Conservation (phyloP, 2,329 filamentous ascomycete species). For the Gaeumannomyces sp. region DNA sequence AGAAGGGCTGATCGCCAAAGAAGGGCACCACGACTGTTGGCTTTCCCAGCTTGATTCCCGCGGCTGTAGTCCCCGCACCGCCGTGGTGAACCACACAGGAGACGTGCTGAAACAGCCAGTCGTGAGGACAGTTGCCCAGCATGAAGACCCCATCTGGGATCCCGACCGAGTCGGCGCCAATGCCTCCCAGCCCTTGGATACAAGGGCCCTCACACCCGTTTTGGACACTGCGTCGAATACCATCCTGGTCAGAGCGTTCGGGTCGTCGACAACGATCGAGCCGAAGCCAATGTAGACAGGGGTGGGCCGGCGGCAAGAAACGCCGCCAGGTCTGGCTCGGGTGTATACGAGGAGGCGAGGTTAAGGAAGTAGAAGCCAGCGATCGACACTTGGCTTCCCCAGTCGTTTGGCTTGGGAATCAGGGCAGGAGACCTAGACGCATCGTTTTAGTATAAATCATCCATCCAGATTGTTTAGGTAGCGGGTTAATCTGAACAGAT, state of each 20-base stretch:
- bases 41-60: conserved; percentile 72
- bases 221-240: conserved; percentile 66
- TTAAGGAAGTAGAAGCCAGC: conserved; percentile 74
- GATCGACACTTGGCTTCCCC: conserved; percentile 64
- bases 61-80: conserved; percentile 80
- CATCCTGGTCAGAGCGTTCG: conserved; percentile 60
- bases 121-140: conserved; percentile 79
- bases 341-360: conserved; percentile 58
- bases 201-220: conserved; percentile 67
- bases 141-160: conserved; percentile 75
- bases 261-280: conserved; percentile 74
- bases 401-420: conserved; percentile 70
- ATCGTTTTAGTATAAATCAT: too few species aligned
- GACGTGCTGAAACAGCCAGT: conserved; percentile 81
- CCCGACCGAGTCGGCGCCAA: conserved; percentile 64
- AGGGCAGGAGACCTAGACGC: conserved; percentile 12
- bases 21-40: conserved; percentile 83
- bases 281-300: conserved; percentile 81
- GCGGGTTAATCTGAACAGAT: too few species aligned
- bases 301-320: conserved; percentile 65
- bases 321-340: conserved; percentile 55
- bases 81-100: conserved; percentile 82
- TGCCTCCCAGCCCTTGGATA: conserved; percentile 83
- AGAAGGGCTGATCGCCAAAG: conserved; percentile 80
- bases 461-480: too few species aligned